Evolutionary conservation across 2,329 filamentous ascomycete genomes (phyloP).

Genomic region (Penicillium griseofulvum): DNA sequence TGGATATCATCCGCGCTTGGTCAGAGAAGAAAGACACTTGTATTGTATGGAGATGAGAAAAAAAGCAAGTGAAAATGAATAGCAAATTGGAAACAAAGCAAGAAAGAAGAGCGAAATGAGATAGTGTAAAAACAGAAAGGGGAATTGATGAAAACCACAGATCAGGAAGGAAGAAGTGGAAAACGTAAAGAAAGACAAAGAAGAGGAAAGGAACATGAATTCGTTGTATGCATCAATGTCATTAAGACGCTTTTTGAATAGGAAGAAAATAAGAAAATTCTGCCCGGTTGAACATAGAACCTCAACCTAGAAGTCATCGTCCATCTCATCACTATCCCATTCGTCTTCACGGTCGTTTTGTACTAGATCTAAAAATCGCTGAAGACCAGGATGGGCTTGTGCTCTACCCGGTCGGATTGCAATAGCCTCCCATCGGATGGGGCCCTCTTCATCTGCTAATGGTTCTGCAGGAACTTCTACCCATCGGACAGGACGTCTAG

Average conservation of each 20-base stretch:
- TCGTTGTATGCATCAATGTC: constrained; percentile 7
- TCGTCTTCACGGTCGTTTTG: constrained; percentile 56
- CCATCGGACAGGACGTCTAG: constrained; percentile 5
- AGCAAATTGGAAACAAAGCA: not conserved
- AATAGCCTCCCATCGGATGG: not conserved
- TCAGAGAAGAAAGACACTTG: not conserved
- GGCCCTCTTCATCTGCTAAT: not conserved
- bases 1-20: not conserved
- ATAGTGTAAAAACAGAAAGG: not conserved
- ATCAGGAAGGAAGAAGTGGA: not conserved
- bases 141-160: not conserved
- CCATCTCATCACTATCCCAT: constrained; percentile 60
- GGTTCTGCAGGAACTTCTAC: not conserved
- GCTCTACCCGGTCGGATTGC: constrained; percentile 3
- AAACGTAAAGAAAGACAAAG: not conserved
- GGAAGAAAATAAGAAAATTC: not conserved
- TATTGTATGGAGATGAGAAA: not conserved
- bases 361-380: constrained; percentile 54
- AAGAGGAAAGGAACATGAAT: not conserved
- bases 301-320: constrained; percentile 38
- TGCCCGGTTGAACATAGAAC: not conserved
- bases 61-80: not conserved
- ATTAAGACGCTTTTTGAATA: not conserved
- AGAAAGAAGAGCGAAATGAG: not conserved
- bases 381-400: constrained; percentile 38